Conservation (phyloP, 805 yeast genomes). For the Saturnispora halmiae region DNA sequence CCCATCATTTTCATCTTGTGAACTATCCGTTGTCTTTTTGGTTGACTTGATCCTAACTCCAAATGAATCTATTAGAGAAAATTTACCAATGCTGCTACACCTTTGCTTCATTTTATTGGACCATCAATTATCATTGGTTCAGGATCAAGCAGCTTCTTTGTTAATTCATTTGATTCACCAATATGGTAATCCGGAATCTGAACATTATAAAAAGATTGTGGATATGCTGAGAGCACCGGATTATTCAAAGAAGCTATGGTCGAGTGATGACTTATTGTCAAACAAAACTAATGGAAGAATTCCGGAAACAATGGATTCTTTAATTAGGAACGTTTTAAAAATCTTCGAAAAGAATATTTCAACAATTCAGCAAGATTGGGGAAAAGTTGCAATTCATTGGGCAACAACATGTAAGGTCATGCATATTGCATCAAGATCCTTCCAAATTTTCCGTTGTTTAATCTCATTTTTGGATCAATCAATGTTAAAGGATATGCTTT, state of each 20-base stretch:
- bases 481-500: conserved; percentile 91
- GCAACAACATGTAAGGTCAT: conserved; percentile 96
- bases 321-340: conserved; percentile 54
- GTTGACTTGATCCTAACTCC: conserved; percentile 71
- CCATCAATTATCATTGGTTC: conserved; percentile 76
- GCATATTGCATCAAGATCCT: conserved; percentile 93
- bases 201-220: conserved; percentile 48
- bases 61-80: conserved; percentile 48
- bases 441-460: conserved; percentile 82
- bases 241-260: conserved; percentile 53
- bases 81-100: conserved; percentile 69
- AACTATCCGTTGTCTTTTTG: conserved; percentile 72
- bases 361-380: conserved; percentile 71
- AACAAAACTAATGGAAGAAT: conserved; percentile 75
- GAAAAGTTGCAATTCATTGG: conserved; percentile 76
- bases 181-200: conserved; percentile 42
- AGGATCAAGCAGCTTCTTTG: conserved; percentile 73
- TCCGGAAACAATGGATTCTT: conserved; percentile 73
- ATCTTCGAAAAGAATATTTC: conserved; percentile 43
- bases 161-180: conserved; percentile 65
- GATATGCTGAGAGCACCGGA: conserved; percentile 48
- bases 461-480: conserved; percentile 72
- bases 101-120: conserved; percentile 74
- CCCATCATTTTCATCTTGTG: conserved; percentile 79
- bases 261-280: conserved; percentile 73